Conservation (phyloP, 495 filamentous ascomycete genomes). For the Hypoxylon rickii region DNA sequence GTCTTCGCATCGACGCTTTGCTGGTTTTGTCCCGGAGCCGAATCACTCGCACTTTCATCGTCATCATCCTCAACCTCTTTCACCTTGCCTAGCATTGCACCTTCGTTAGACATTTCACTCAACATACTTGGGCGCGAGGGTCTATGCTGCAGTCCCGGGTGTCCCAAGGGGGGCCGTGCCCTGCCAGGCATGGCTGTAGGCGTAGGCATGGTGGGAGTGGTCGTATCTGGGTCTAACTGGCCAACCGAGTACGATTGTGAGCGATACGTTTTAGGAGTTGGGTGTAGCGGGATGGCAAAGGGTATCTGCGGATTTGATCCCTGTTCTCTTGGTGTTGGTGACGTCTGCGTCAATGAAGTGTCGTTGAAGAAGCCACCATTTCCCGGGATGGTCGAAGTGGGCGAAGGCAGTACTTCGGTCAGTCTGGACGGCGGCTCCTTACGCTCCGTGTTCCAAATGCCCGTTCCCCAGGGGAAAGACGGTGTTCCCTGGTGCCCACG, state of each 20-base stretch:
- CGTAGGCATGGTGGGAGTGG: conserved; percentile 48
- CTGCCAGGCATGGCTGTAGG: conserved; percentile 54
- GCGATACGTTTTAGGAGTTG: conserved; percentile 88
- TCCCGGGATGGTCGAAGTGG: conserved; percentile 66
- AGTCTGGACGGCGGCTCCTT: conserved; percentile 76
- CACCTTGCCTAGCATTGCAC: conserved; percentile 72
- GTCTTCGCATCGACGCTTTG: conserved; percentile 66
- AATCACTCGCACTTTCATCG: conserved; percentile 68
- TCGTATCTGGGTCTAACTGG: conserved; percentile 77
- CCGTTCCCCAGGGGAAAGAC: conserved; percentile 74
- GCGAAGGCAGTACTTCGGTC: conserved; percentile 76
- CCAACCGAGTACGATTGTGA: conserved; percentile 98
- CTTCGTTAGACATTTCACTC: conserved; percentile 75
- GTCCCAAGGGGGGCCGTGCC: conserved; percentile 55
- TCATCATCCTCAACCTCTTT: conserved; percentile 85
- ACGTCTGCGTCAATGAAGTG: conserved; percentile 44
- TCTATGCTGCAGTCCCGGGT: conserved; percentile 75
- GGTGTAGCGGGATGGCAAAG: conserved; percentile 87
- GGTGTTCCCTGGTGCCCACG: conserved; percentile 60
- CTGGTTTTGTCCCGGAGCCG: conserved; percentile 53
- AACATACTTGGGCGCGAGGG: conserved; percentile 86
- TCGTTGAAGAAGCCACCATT: conserved; percentile 53
- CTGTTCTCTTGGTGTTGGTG: conserved; percentile 49
- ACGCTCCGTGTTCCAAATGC: conserved; percentile 77
- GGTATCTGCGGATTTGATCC: conserved; percentile 69